Percentiles rank a stretch among this genome's conserved stretches.
phyloP scores from a whole-genome alignment of 2,329 filamentous ascomycete species.

The Alternaria dauci region DNA sequence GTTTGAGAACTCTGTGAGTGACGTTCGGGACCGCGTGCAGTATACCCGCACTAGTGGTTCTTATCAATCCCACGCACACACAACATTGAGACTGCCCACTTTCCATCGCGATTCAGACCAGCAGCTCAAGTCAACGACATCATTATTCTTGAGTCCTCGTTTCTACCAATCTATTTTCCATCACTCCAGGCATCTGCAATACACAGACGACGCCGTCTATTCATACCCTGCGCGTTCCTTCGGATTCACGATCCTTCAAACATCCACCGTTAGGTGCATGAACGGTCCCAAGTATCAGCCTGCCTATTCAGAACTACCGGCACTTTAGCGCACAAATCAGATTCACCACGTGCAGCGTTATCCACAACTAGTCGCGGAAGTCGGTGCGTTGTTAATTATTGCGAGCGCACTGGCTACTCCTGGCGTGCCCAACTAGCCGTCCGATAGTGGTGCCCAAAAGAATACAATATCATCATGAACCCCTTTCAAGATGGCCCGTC shows the following conservation, averaged over 20 bases:
- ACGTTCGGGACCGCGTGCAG: slow-evolving; percentile 22
- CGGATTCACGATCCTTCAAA: slow-evolving; percentile 24
- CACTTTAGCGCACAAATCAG: slow-evolving; percentile 18
- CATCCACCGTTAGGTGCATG: slow-evolving; percentile 30
- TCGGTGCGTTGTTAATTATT: slow-evolving; percentile 24
- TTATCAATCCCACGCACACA: slow-evolving; percentile 30
- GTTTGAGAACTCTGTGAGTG: slow-evolving; percentile 24
- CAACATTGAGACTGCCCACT: slow-evolving; percentile 3
- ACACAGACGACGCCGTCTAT: slow-evolving; percentile 25
- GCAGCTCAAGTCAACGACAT: background rate
- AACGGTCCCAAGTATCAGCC: slow-evolving; percentile 21
- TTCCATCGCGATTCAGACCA: slow-evolving; percentile 8
- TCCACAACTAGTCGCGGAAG: slow-evolving; percentile 23
- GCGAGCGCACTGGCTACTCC: slow-evolving; percentile 13
- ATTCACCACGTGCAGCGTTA: slow-evolving; percentile 28
- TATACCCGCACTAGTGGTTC: slow-evolving; percentile 24
- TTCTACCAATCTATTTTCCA: background rate
- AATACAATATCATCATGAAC: slow-evolving; percentile 39
- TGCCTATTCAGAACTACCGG: slow-evolving; percentile 21
- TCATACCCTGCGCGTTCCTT: slow-evolving; percentile 30
- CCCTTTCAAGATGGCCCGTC: slow-evolving; percentile 34
- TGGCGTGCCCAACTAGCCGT: slow-evolving; percentile 14
- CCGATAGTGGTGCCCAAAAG: slow-evolving; percentile 17
- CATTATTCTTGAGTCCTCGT: background rate
- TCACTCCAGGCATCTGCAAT: background rate